Evolutionary conservation across 129 eudicot genomes (phyloP).

Genomic region (Flaveria ramosissima): DNA sequence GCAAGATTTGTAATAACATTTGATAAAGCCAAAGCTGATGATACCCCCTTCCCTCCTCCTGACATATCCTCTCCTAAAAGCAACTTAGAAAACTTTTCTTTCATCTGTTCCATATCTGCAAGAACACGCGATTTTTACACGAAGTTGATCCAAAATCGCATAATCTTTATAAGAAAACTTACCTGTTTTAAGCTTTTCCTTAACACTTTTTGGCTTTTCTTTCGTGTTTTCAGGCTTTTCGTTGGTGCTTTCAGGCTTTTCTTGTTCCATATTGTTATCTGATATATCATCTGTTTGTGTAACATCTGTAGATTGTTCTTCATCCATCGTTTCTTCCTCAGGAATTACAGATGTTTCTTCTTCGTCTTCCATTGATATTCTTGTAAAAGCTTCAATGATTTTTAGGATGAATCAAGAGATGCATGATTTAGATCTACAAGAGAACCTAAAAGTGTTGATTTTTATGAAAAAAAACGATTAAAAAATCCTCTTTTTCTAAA

Average conservation of each 20-base stretch:
- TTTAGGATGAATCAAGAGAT: conserved; percentile 9
- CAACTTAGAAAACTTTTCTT: conserved; percentile 79
- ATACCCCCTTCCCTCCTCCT: conserved; percentile 94
- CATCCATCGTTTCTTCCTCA: conserved; percentile 17
- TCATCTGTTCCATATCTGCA: conserved; percentile 71
- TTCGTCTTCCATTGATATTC: conserved; percentile 24
- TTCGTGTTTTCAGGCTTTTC: conserved; percentile 16
- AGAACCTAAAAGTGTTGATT: not conserved
- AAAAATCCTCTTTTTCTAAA: conserved; percentile 15
- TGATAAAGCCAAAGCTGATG: conserved; percentile 87
- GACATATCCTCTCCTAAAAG: conserved; percentile 89
- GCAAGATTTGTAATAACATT: conserved; percentile 92
- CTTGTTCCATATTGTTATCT: conserved; percentile 14
- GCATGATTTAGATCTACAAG: conserved; percentile 22
- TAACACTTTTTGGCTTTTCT: conserved; percentile 11
- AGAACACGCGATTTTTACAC: not conserved
- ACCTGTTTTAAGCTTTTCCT: conserved; percentile 32
- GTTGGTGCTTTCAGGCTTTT: conserved; percentile 14
- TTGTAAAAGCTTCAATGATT: not conserved
- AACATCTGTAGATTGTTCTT: conserved; percentile 26
- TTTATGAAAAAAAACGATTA: not conserved
- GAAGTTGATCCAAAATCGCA: not conserved
- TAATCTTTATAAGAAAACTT: not conserved
- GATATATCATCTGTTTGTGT: conserved; percentile 13
- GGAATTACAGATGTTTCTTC: conserved; percentile 19